phyloP scores from a whole-genome alignment of 371 early-diverging fungal genomes.

The Mortierella sp. region DNA sequence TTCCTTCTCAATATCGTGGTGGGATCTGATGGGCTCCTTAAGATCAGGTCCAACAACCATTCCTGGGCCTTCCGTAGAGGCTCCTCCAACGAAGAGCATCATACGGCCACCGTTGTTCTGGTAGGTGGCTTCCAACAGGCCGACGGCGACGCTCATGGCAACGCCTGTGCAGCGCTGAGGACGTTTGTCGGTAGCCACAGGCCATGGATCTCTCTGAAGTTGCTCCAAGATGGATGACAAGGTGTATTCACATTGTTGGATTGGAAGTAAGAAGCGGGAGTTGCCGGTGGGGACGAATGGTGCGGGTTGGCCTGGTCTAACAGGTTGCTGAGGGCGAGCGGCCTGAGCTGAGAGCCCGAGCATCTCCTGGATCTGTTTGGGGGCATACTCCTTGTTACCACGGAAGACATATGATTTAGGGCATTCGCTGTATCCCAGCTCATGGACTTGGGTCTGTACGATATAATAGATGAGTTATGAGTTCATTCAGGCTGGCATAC shows the following conservation, averaged over 20 bases:
- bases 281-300: conserved; percentile 49
- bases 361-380: conserved; percentile 97
- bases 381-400: conserved; percentile 96
- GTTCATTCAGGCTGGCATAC: neutral
- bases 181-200: conserved; percentile 94
- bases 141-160: conserved; percentile 96
- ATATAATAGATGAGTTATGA: neutral
- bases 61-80: conserved; percentile 99
- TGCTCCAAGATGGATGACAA: conserved; percentile 95
- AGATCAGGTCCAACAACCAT: conserved; percentile 94
- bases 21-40: conserved; percentile 95
- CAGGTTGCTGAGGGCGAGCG: conserved; percentile 72
- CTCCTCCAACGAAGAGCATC: conserved; percentile 98
- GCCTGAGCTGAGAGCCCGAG: conserved; percentile 77
- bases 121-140: conserved; percentile 93
- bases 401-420: conserved; percentile 99
- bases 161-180: conserved; percentile 98
- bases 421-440: conserved; percentile 94
- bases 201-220: conserved; percentile 98
- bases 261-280: conserved; percentile 87
- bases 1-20: conserved; percentile 98
- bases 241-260: conserved; percentile 95
- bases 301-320: conserved; percentile 76
- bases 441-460: conserved; percentile 89
- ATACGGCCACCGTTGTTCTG: conserved; percentile 96